Evolutionary conservation across 2,329 filamentous ascomycete genomes (phyloP), one percentile per base, ranked within the genome.

Genomic region (Aurifilum marmelostoma): DNA sequence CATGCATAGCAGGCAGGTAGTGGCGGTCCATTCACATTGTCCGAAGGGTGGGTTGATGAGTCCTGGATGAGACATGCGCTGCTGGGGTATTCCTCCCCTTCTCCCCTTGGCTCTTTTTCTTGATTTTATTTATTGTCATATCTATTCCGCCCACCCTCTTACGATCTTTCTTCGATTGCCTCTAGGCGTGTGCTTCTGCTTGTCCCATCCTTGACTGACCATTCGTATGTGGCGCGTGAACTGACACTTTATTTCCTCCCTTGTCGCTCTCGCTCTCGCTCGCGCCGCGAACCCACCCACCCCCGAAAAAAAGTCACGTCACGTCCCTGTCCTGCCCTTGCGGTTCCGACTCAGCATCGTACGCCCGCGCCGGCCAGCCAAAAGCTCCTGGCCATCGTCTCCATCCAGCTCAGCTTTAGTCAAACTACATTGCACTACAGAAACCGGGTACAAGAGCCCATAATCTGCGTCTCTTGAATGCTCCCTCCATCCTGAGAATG

Each of bases 401-500:
- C 16, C 50, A 27, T 9, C 24, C 50, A 54, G 47, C 47, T 27
- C 50, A 18, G 12, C 47, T 50, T 3, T 8, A 24, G 4, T 7
- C 41, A 52, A 27, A 27, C 21, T 47, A 21, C 34, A 34, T 8
- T 34, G 34, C 34, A 34, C 34, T 34, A 34, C 34, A 27, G n/a
- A 54, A 12, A n/a, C n/a, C 9, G 50, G 24, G 50, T 27, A 16
- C 27, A 8, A 32, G 16, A 32, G 6, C n/a, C n/a, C 1, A 60
- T 41, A 8, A 12, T 41, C 24, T 62, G 37, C 11, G 24, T 32
- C n/a, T n/a, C 59, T 16, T 37, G 34, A 32, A 9, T n/a, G 6
- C 18, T 47, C 21, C 14, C 14, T 12, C 27, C 2, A 32, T 29
- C 24, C 41, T 34, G 37, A 62, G 34, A n/a, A 69, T 71, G 67